phyloP scores from a whole-genome alignment of 352 stramenopile genomes.

The Pythium plurisporium region DNA sequence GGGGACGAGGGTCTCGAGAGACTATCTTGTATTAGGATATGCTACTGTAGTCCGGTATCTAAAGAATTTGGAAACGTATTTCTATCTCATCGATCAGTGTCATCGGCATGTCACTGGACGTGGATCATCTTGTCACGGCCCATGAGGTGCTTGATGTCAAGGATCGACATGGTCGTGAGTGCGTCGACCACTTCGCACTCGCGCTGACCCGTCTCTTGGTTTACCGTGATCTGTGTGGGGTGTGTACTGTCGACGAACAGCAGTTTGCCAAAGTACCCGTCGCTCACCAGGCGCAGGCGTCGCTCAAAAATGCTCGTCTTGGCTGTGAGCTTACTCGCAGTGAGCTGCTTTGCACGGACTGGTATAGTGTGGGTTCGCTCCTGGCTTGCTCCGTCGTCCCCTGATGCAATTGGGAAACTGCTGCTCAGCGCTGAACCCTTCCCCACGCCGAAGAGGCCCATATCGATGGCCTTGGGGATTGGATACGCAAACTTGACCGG shows the following conservation, averaged over 20 bases:
- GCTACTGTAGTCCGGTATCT: too few species aligned
- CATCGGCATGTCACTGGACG: not conserved
- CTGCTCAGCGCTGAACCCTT: not conserved
- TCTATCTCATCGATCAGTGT: too few species aligned
- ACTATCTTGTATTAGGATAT: too few species aligned
- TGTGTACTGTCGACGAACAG: constrained; percentile 36
- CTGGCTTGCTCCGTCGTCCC: too few species aligned
- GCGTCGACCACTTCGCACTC: constrained; percentile 41
- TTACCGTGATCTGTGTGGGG: constrained; percentile 26
- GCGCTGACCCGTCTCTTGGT: constrained; percentile 23
- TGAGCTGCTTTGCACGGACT: not conserved
- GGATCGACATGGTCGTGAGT: constrained; percentile 41
- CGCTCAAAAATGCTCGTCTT: constrained; percentile 41
- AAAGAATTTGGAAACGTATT: too few species aligned
- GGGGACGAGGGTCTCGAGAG: too few species aligned
- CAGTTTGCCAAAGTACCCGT: constrained; percentile 30
- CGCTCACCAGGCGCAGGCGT: constrained; percentile 27
- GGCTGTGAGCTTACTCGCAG: not conserved
- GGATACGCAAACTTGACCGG: constrained; percentile 32
- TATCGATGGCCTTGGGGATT: constrained; percentile 29
- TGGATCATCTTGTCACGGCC: constrained; percentile 18
- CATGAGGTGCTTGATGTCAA: constrained; percentile 55
- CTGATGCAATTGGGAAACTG: not conserved
- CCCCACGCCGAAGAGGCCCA: constrained; percentile 25
- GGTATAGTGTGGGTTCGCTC: too few species aligned